phyloP scores from a whole-genome alignment of 768 basidiomycete genomes.

The Phylloporus sp. region DNA sequence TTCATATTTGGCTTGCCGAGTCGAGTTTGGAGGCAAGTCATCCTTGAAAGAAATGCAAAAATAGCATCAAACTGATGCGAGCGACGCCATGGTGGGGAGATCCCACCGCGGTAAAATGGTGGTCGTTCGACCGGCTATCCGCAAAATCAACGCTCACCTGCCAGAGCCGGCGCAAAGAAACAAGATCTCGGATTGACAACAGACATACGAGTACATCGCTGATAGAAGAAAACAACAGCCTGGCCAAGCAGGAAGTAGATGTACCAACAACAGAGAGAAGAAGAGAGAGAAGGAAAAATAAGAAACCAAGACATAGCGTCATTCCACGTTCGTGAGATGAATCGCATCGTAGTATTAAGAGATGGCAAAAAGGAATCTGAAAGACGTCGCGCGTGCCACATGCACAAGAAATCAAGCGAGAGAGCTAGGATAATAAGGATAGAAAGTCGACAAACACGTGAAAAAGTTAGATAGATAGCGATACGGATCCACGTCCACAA shows the following conservation, averaged over 20 bases:
- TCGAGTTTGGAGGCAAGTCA: no score
- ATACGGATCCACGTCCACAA: constrained; percentile 15
- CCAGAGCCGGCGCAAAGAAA: background rate
- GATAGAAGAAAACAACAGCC: constrained; percentile 14
- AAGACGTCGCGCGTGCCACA: constrained; percentile 6
- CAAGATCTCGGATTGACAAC: constrained; percentile 11
- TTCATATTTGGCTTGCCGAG: no score
- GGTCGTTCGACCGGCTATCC: background rate
- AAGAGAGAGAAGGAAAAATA: background rate
- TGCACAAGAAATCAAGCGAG: constrained; percentile 16
- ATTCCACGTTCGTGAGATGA: constrained; percentile 2
- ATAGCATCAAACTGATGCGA: no score
- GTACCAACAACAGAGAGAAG: background rate
- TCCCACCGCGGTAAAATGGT: no score
- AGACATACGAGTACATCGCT: constrained; percentile 16
- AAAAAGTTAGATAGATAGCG: constrained; percentile 20
- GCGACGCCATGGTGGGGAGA: no score
- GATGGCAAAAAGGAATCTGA: constrained; percentile 1
- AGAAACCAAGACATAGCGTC: constrained; percentile 8
- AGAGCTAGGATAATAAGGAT: constrained; percentile 27
- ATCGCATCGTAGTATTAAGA: constrained; percentile 3
- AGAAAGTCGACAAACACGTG: constrained; percentile 14
- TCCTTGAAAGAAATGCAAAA: no score
- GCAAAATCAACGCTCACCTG: background rate
- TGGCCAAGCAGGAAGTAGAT: constrained; percentile 20